phyloP scores from a whole-genome alignment of 768 basidiomycete species.

The Lentinula detonsa region DNA sequence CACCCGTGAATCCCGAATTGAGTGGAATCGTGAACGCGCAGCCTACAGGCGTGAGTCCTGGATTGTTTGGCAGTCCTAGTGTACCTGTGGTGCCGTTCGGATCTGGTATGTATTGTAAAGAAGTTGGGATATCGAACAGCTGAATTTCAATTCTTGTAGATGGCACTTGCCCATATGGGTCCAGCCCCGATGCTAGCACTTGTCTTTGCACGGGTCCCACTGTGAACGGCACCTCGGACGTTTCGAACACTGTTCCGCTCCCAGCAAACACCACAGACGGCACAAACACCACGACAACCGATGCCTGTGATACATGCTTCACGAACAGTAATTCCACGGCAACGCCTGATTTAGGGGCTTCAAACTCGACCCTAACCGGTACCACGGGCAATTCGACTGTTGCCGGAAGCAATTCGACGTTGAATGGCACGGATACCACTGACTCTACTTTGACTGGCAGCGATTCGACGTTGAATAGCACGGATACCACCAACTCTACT shows the following conservation, averaged over 20 bases:
- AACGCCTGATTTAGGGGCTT: too few relatives aligned
- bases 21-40: constrained; percentile 34
- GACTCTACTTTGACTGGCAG: not conserved
- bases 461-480: not conserved
- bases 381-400: not conserved
- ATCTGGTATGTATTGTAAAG: constrained; percentile 9
- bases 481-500: constrained; percentile 1
- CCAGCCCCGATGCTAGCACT: constrained; percentile 30
- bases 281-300: not conserved
- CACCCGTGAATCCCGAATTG: constrained; percentile 36
- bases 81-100: constrained; percentile 40
- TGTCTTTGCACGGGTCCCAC: constrained; percentile 26
- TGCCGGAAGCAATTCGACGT: not conserved
- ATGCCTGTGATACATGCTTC: not conserved
- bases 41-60: constrained; percentile 34
- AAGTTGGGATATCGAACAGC: too few relatives aligned
- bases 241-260: not conserved
- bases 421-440: not conserved
- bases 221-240: not conserved
- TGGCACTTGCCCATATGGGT: constrained; percentile 41
- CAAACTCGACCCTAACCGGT: not conserved
- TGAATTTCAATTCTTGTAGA: constrained; percentile 16
- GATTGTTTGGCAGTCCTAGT: constrained; percentile 31
- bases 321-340: not conserved
- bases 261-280: not conserved